Conservation (phyloP, 2,329 filamentous ascomycete genomes). For the Aspergillus chevalieri region DNA sequence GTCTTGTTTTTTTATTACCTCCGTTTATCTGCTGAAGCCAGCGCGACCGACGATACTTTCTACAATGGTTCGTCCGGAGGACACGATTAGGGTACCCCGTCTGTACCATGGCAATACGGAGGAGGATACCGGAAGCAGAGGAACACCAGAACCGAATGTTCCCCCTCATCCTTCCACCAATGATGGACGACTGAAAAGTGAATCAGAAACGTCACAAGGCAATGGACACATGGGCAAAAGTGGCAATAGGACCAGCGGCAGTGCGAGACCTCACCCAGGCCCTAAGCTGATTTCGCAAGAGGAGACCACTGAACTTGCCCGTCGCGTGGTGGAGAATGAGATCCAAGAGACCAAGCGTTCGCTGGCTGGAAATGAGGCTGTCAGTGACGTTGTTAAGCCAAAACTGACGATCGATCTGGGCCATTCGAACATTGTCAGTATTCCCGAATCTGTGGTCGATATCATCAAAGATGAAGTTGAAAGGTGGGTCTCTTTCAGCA, state of each 20-base stretch:
- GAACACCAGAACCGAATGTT: constrained; percentile 23
- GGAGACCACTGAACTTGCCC: constrained; percentile 41
- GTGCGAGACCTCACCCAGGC: constrained; percentile 15
- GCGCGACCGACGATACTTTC: constrained; percentile 20
- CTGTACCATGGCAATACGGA: constrained; percentile 25
- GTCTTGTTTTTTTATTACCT: neutral
- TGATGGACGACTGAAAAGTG: constrained; percentile 21
- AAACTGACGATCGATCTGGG: constrained; percentile 48
- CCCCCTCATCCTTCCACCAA: constrained; percentile 20
- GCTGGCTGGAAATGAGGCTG: constrained; percentile 40
- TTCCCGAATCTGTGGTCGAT: constrained; percentile 46
- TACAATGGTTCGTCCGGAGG: constrained; percentile 34
- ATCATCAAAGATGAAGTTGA: constrained; percentile 50
- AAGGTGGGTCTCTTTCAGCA: constrained; percentile 31
- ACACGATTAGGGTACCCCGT: constrained; percentile 29
- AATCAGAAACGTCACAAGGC: constrained; percentile 23
- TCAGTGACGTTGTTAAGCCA: constrained; percentile 42
- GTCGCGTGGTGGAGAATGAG: constrained; percentile 41
- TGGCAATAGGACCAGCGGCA: constrained; percentile 4
- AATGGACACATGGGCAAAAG: constrained; percentile 21
- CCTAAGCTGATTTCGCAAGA: constrained; percentile 34
- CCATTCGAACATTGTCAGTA: constrained; percentile 42
- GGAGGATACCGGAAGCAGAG: constrained; percentile 25
- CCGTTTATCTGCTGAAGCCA: too few relatives aligned
- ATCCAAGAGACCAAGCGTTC: constrained; percentile 44